Conservation (phyloP, 1,284 basidiomycete genomes). For the Ganoderma lingzhi region DNA sequence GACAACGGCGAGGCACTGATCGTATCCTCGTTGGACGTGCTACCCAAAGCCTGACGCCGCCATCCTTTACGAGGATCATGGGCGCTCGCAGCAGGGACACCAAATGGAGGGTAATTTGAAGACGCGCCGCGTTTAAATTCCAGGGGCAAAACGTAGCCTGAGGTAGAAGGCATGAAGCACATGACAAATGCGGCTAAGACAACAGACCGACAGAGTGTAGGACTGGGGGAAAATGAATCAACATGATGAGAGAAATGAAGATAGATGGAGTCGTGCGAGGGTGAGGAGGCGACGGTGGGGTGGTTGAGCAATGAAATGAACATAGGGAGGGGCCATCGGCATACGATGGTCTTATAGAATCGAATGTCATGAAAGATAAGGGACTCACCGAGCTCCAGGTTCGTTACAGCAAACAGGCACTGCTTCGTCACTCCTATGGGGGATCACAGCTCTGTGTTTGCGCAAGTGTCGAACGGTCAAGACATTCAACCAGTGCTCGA, state of each 20-base stretch:
- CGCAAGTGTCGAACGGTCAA: background rate
- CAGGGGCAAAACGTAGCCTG: constrained; percentile 16
- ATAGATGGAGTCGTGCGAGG: background rate
- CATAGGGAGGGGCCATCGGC: background rate
- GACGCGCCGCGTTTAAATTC: constrained; percentile 11
- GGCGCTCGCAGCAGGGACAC: constrained; percentile 10
- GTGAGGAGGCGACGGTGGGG: background rate
- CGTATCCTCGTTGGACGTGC: background rate
- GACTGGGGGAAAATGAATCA: constrained; percentile 13
- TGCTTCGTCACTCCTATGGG: background rate
- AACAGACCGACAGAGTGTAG: constrained; percentile 19
- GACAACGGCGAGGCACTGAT: background rate
- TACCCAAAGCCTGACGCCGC: constrained; percentile 23
- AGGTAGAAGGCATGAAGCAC: constrained; percentile 13
- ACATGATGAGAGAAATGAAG: constrained; percentile 1
- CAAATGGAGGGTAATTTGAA: constrained; percentile 15
- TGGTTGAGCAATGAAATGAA: background rate
- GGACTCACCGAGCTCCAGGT: background rate
- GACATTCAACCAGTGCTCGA: background rate
- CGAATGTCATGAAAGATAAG: background rate
- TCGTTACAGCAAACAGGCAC: background rate
- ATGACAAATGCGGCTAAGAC: constrained; percentile 17
- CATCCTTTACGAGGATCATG: constrained; percentile 5
- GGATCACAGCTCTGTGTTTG: background rate
- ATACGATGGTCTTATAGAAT: background rate